Evolutionary conservation across 805 yeast species (phyloP).

Genomic region (Yamadazyma takamatsuzukensis): DNA sequence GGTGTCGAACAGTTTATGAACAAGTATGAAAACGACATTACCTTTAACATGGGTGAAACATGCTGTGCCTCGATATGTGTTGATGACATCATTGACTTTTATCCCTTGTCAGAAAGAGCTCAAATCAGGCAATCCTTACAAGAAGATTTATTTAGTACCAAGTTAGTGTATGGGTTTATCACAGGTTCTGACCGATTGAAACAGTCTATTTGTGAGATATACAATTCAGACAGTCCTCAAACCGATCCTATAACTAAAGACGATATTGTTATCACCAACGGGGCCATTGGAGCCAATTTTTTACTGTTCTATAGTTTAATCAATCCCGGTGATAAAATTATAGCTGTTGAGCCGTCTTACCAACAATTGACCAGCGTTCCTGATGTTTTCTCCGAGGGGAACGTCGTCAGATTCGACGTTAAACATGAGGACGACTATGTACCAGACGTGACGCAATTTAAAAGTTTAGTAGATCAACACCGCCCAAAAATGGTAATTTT

Average conservation of each 20-base stretch:
- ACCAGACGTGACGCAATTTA: slow-evolving; percentile 34
- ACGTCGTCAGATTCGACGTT: slow-evolving; percentile 33
- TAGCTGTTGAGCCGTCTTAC: slow-evolving; percentile 48
- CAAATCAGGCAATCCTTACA: slow-evolving; percentile 13
- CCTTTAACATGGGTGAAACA: slow-evolving; percentile 48
- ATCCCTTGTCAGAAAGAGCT: slow-evolving; percentile 4
- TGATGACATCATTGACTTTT: slow-evolving; percentile 30
- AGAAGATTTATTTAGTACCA: slow-evolving; percentile 15
- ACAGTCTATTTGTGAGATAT: slow-evolving; percentile 30
- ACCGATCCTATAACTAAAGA: slow-evolving; percentile 47
- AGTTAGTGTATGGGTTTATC: slow-evolving; percentile 46
- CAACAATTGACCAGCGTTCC: slow-evolving; percentile 50
- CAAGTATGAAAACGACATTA: slow-evolving; percentile 37
- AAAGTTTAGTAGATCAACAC: slow-evolving; percentile 25
- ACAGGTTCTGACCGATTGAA: slow-evolving; percentile 42
- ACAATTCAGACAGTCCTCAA: slow-evolving; percentile 19
- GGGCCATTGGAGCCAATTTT: slow-evolving; percentile 56
- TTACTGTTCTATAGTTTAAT: slow-evolving; percentile 41
- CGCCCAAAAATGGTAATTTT: slow-evolving; percentile 39
- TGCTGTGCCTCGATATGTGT: slow-evolving; percentile 46
- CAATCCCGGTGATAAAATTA: slow-evolving; percentile 44
- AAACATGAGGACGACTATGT: slow-evolving; percentile 28
- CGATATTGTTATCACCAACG: slow-evolving; percentile 47
- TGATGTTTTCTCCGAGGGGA: slow-evolving; percentile 34
- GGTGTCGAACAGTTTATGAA: slow-evolving; percentile 56